Evolutionary conservation across 805 yeast genomes (phyloP), one percentile per base, ranked within the genome.

Genomic region (Ogataea sp.): DNA sequence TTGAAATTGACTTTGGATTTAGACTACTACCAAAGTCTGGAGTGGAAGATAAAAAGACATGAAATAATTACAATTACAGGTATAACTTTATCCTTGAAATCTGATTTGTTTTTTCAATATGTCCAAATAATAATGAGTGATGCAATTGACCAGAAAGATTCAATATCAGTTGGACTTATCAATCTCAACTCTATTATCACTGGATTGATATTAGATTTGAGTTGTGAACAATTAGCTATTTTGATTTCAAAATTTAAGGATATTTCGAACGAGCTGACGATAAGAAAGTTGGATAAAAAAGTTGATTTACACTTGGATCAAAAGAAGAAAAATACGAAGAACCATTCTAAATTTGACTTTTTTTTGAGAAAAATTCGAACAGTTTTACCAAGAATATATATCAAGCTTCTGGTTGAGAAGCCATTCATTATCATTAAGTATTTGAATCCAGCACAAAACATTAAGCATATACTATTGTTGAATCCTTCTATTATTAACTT

Each of bases 191-290:
- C 66, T 18, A 69, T 67, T 37, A 34, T 70, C 2, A 59, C 74
- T 2, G 70, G 70, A 2, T 64, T 73, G 16, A 59, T 65, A 1
- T 30, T 70, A n/a, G 78, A 72, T 45, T 47, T 69, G 20, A 64
- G 70, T 24, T 56, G 68, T 4, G 57, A 56, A 11, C 65, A 69
- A 36, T 46, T 68, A 2, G 60, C 68, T 1, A 52, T 64, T 16
- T 51, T 64, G 26, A 52, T 62, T 1, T 24, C 39, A 3, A 32
- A 28, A 23, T 37, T 39, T 20, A 15, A 24, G 6, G 35, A 36
- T 18, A 32, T 37, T 25, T 17, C 30, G 4, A 32, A 42, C 4
- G 32, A 36, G 8, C 27, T 24, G 15, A 39, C 27, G 16, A 20
- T 36, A 13, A 34, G 11, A 27, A 41, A 30, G 27, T 23, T 14